Conservation (phyloP, 2,329 filamentous ascomycete genomes). For the Hypoxylon sp. region DNA sequence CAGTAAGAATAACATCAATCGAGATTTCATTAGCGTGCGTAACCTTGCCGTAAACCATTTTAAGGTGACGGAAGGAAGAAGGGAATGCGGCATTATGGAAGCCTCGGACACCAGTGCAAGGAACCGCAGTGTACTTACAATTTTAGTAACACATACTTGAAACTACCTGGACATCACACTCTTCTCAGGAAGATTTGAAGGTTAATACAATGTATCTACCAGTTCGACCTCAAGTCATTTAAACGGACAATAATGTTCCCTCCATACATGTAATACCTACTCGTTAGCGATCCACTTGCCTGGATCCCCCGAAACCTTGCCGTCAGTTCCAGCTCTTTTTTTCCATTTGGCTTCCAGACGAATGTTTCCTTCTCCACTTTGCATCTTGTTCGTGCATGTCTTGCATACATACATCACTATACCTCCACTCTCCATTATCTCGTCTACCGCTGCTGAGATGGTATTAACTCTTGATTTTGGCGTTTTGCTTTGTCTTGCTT, state of each 20-base stretch:
- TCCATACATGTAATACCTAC: constrained; percentile 40
- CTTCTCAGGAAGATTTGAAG: constrained; percentile 23
- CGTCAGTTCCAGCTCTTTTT: constrained; percentile 33
- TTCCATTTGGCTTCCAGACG: constrained; percentile 38
- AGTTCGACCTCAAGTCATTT: constrained; percentile 44
- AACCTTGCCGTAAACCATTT: constrained; percentile 2
- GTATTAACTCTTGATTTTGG: constrained; percentile 7
- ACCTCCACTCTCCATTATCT: constrained; percentile 16
- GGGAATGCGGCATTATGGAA: constrained; percentile 23
- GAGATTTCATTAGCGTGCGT: constrained; percentile 9
- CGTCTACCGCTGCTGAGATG: constrained; percentile 17
- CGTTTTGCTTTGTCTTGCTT: constrained; percentile 11
- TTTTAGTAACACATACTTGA: constrained; percentile 25
- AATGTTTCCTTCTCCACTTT: constrained; percentile 30
- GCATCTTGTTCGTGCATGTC: constrained; percentile 27
- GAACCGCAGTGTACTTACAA: constrained; percentile 31
- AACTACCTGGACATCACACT: constrained; percentile 30
- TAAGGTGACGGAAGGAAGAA: constrained; percentile 14
- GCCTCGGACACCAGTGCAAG: constrained; percentile 19
- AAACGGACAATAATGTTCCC: constrained; percentile 39
- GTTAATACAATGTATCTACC: constrained; percentile 37
- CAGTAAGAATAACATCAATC: constrained; percentile 8
- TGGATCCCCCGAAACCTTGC: constrained; percentile 38
- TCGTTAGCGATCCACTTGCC: constrained; percentile 41
- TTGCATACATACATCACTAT: constrained; percentile 34